A percentile compares a stretch with the other conserved stretches of the same genome.
Evolutionary conservation across 225 moss, liverwort and hornwort species (phyloP).

Genomic region (Takakia lepidozioides): DNA sequence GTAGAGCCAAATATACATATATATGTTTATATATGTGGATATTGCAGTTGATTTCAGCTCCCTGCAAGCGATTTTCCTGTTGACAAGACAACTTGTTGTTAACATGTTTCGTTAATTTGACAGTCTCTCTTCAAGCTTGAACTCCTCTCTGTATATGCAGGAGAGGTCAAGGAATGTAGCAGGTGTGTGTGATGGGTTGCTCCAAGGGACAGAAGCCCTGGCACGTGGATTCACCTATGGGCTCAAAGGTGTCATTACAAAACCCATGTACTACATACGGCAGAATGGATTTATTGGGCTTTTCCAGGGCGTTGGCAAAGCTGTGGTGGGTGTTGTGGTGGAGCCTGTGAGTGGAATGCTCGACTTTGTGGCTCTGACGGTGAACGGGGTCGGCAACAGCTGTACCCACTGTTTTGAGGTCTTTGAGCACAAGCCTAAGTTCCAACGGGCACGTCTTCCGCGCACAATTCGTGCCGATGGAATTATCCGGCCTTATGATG

Average conservation of each 20-base stretch:
- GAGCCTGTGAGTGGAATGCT: conserved; percentile 85
- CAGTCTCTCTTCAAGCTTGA: no score
- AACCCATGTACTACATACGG: conserved; percentile 73
- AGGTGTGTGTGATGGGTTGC: conserved; percentile 69
- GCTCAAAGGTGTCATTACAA: conserved; percentile 79
- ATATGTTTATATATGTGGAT: no score
- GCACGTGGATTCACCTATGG: conserved; percentile 84
- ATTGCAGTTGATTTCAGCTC: no score
- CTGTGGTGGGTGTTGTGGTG: conserved; percentile 69
- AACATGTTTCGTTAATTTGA: no score
- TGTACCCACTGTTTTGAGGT: conserved; percentile 76
- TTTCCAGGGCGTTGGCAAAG: conserved; percentile 79
- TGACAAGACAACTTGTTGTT: no score
- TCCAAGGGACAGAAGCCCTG: conserved; percentile 81
- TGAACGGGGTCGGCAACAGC: conserved; percentile 78
- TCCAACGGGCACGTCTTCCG: conserved; percentile 64
- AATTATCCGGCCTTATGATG: conserved; percentile 52
- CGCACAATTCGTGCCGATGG: conserved; percentile 72
- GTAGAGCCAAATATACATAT: no score
- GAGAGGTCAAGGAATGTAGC: conserved; percentile 71
- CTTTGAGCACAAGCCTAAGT: conserved; percentile 62
- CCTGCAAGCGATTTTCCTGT: no score
- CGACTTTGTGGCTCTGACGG: conserved; percentile 86
- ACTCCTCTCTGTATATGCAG: no score
- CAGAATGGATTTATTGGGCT: conserved; percentile 66